These are phyloP conservation scores for Chlorella sp. DNA, from an alignment of 139 green algal genomes.

Conservation along the genomic window DNA sequence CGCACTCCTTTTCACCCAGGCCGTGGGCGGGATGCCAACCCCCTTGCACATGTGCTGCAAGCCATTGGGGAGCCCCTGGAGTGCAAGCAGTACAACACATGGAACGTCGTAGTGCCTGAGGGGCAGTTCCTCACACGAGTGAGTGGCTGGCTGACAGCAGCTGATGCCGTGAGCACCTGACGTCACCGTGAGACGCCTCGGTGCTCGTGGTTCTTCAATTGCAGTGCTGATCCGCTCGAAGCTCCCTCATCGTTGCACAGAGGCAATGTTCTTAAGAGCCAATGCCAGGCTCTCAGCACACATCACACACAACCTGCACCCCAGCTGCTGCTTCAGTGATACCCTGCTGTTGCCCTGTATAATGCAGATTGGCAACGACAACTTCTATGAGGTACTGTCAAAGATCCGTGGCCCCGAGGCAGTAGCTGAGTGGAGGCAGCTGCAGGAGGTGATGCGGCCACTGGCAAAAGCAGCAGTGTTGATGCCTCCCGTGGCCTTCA, in stretches of 20 bases:
- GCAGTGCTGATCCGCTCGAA: neutral
- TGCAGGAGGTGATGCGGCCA: conserved; percentile 54
- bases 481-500: conserved; percentile 73
- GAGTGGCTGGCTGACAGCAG: neutral
- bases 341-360: neutral
- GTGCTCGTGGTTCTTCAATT: neutral
- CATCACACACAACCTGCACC: neutral
- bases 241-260: neutral
- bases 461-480: conserved; percentile 66
- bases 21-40: neutral
- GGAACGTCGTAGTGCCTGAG: conserved; percentile 94
- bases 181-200: neutral
- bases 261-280: neutral
- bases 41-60: neutral
- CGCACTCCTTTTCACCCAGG: no score
- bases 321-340: neutral
- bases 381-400: conserved; percentile 64
- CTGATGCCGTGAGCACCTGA: neutral
- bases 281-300: neutral
- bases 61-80: conserved; percentile 69
- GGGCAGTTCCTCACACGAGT: conserved; percentile 63
- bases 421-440: conserved; percentile 44
- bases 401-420: conserved; percentile 34
- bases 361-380: conserved; percentile 58
- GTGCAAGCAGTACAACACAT: conserved; percentile 83